Evolutionary conservation across 2,329 filamentous ascomycete species (phyloP).

Genomic region (Lachnellula arida): DNA sequence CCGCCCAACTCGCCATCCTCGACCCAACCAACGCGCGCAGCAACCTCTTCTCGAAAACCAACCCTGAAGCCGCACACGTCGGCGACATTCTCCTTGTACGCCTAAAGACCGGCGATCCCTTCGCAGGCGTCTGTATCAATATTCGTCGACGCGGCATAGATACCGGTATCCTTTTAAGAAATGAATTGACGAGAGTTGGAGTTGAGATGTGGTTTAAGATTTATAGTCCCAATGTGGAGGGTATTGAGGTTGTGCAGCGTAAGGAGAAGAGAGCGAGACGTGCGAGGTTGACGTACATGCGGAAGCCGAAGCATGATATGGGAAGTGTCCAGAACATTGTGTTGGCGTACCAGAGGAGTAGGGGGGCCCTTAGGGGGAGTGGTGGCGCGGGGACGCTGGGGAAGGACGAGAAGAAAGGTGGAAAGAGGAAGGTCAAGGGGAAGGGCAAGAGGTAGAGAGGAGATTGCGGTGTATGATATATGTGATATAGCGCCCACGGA

Average conservation of each 20-base stretch:
- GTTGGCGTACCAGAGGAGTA: conserved; percentile 55
- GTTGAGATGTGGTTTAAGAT: conserved; percentile 99
- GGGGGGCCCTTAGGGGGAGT: conserved; percentile 38
- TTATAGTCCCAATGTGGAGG: conserved; percentile 82
- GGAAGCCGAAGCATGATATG: conserved; percentile 81
- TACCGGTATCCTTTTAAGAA: conserved; percentile 80
- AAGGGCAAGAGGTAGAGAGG: background rate
- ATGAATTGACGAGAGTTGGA: conserved; percentile 78
- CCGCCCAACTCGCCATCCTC: conserved; percentile 65
- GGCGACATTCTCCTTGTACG: conserved; percentile 92
- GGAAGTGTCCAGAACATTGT: conserved; percentile 81
- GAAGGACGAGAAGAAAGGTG: conserved; percentile 12
- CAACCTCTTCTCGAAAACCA: conserved; percentile 72
- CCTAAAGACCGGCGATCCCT: conserved; percentile 79
- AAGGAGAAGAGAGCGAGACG: conserved; percentile 78
- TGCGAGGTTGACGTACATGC: conserved; percentile 86
- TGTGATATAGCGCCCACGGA: background rate
- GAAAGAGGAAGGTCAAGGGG: background rate
- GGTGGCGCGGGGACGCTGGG: conserved; percentile 21
- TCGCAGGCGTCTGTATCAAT: conserved; percentile 81
- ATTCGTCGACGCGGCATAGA: conserved; percentile 86
- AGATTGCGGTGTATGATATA: background rate
- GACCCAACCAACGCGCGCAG: conserved; percentile 82
- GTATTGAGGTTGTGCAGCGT: conserved; percentile 90
- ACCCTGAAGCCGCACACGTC: conserved; percentile 72